These are phyloP conservation scores for Ceratobasidium sp. DNA, from an alignment of 1,284 basidiomycete genomes.

Conservation along the genomic window DNA sequence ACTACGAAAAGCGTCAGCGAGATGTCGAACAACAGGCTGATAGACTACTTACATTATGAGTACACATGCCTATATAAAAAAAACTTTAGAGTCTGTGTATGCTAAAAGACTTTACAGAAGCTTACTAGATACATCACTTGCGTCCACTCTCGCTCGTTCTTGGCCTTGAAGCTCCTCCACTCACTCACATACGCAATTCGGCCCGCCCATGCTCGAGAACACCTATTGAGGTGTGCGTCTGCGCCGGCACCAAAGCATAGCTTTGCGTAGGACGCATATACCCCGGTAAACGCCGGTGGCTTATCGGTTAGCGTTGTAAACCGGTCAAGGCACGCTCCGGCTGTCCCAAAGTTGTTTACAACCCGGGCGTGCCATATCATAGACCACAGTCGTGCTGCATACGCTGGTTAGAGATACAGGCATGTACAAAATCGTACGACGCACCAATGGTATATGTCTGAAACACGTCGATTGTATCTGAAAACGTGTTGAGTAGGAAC, in stretches of 20 bases:
- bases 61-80: not conserved
- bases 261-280: not conserved
- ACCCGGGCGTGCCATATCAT: constrained; percentile 42
- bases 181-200: constrained; percentile 31
- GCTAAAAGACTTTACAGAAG: not conserved
- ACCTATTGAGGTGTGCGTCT: not conserved
- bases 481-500: not conserved
- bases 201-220: constrained; percentile 19
- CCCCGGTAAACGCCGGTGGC: constrained; percentile 5
- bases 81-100: not conserved
- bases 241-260: not conserved
- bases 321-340: constrained; percentile 24
- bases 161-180: constrained; percentile 19
- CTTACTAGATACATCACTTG: constrained; percentile 13
- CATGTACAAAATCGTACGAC: not conserved
- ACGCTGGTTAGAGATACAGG: not conserved
- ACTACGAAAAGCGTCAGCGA: not conserved
- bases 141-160: constrained; percentile 33
- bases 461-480: not conserved
- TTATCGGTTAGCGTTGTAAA: not conserved
- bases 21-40: not conserved
- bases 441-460: constrained; percentile 30
- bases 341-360: constrained; percentile 24
- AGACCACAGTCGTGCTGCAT: constrained; percentile 26
- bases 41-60: not conserved